phyloP scores from a whole-genome alignment of 176 grass and related monocot species.

The Tillandsia leiboldiana region DNA sequence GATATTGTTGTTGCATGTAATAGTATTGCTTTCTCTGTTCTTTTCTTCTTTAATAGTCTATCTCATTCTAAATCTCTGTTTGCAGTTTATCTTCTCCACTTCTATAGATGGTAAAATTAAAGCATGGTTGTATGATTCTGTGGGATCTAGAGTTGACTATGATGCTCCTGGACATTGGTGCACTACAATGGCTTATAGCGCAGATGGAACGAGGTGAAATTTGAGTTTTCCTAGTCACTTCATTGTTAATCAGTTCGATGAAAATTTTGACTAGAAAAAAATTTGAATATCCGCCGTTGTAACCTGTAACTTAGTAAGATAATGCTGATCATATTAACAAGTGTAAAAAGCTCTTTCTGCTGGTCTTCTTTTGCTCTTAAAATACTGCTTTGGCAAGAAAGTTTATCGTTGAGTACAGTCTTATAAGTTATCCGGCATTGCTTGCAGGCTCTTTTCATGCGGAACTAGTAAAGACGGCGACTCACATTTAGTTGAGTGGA shows the following conservation, averaged over 20 bases:
- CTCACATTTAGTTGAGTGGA: slow-evolving; percentile 98
- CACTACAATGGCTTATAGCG: slow-evolving; percentile 92
- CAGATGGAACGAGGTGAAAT: slow-evolving; percentile 79
- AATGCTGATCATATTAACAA: not conserved
- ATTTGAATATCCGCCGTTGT: too few species aligned
- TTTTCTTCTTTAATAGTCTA: slow-evolving; percentile 10
- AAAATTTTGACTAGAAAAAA: too few species aligned
- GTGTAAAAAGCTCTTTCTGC: not conserved
- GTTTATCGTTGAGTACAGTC: not conserved
- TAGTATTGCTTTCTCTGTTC: not conserved
- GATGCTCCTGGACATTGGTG: slow-evolving; percentile 99
- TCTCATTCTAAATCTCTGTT: slow-evolving; percentile 6
- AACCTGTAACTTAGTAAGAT: not conserved
- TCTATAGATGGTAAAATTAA: slow-evolving; percentile 99
- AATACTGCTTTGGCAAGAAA: not conserved
- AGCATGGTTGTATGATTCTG: slow-evolving; percentile 94
- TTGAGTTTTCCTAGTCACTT: not conserved
- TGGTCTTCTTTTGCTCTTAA: not conserved
- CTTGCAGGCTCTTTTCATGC: slow-evolving; percentile 46
- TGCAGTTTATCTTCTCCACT: slow-evolving; percentile 98
- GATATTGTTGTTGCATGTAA: not conserved
- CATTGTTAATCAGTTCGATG: not conserved
- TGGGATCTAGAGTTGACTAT: slow-evolving; percentile 97
- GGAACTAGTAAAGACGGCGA: slow-evolving; percentile 50
- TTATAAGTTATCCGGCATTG: slow-evolving; percentile 4